Percentiles rank a stretch among this genome's conserved stretches.
Conservation (phyloP, 768 basidiomycete species). For the Auricularia sp. region DNA sequence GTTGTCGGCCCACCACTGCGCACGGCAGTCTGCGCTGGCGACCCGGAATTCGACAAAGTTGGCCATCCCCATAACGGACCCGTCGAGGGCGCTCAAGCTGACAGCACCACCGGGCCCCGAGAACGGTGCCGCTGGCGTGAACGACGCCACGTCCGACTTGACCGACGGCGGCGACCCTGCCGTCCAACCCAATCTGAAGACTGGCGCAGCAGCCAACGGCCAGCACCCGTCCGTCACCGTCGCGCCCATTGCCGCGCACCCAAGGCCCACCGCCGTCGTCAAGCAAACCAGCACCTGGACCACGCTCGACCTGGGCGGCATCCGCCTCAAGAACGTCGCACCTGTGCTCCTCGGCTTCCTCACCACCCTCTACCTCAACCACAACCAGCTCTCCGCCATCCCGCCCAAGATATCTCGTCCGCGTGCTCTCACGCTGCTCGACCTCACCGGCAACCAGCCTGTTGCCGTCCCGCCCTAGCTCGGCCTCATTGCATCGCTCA, state of each 20-base stretch:
- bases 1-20: conserved; percentile 86
- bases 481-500: conserved; percentile 80
- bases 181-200: conserved; percentile 17
- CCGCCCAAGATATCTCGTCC: conserved; percentile 79
- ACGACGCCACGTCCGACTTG: background rate
- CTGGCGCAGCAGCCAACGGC: conserved; percentile 16
- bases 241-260: conserved; percentile 59
- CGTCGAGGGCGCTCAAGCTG: conserved; percentile 19
- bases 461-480: conserved; percentile 71
- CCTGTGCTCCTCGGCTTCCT: conserved; percentile 75
- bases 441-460: conserved; percentile 84
- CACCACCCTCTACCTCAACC: conserved; percentile 90
- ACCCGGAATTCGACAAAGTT: conserved; percentile 78
- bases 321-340: conserved; percentile 85
- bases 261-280: conserved; percentile 52
- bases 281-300: conserved; percentile 76
- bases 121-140: too few species aligned
- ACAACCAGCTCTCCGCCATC: conserved; percentile 72
- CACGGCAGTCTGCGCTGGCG: conserved; percentile 90
- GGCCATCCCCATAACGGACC: conserved; percentile 87
- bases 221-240: conserved; percentile 65
- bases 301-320: conserved; percentile 95
- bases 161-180: conserved; percentile 7
- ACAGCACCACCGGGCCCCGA: background rate
- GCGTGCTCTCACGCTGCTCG: conserved; percentile 78